These are phyloP conservation scores for Kwoniella pini DNA, from an alignment of 768 basidiomycete genomes.

Conservation along the genomic window DNA sequence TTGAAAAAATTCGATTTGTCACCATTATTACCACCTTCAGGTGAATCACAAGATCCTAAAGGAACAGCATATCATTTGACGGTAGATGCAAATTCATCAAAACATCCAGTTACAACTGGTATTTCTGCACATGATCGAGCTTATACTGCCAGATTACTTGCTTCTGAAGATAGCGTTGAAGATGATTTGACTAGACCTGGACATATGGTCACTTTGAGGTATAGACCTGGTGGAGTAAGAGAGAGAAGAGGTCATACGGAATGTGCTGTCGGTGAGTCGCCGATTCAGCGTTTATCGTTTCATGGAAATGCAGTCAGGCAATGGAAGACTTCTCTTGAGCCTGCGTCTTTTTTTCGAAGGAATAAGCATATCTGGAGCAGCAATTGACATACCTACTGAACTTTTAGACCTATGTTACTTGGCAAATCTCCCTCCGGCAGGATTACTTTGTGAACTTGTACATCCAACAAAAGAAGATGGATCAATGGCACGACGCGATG, in stretches of 20 bases:
- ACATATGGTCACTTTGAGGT: slow-evolving; percentile 90
- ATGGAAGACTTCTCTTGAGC: no score
- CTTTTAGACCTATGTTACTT: slow-evolving; percentile 75
- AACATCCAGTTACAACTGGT: slow-evolving; percentile 76
- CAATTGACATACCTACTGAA: no score
- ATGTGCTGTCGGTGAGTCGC: slow-evolving; percentile 67
- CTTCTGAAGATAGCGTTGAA: slow-evolving; percentile 60
- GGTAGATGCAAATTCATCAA: slow-evolving; percentile 72
- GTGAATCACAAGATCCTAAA: slow-evolving; percentile 71
- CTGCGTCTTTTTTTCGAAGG: no score
- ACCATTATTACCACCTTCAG: slow-evolving; percentile 53
- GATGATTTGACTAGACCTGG: slow-evolving; percentile 87
- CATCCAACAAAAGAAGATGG: slow-evolving; percentile 81
- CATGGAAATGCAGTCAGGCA: no score
- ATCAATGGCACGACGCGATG: slow-evolving; percentile 91
- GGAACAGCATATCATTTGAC: slow-evolving; percentile 94
- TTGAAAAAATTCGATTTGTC: slow-evolving; percentile 77
- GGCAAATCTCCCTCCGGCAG: slow-evolving; percentile 68
- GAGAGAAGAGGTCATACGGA: slow-evolving; percentile 94
- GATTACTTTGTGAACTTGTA: slow-evolving; percentile 90
- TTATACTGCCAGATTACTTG: slow-evolving; percentile 79
- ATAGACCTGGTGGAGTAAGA: slow-evolving; percentile 79
- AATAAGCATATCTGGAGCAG: no score
- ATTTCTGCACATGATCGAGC: slow-evolving; percentile 96
- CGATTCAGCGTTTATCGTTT: neutral